phyloP scores from a whole-genome alignment of 768 basidiomycete genomes.

The Albatrellus ellisii region DNA sequence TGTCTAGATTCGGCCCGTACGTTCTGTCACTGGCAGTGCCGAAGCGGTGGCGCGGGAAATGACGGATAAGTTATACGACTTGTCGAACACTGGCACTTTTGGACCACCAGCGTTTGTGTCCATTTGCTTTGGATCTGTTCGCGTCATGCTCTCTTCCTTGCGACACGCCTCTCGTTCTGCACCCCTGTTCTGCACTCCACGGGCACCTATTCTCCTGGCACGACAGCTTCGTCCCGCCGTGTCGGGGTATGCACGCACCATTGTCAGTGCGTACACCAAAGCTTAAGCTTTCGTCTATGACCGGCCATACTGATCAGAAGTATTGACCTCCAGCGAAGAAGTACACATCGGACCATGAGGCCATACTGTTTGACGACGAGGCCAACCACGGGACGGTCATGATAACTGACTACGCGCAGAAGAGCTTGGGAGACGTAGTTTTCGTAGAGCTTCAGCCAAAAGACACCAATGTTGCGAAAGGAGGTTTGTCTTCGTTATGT shows the following conservation, averaged over 20 bases:
- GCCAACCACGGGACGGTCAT: slow-evolving; percentile 69
- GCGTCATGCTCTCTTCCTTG: slow-evolving; percentile 19
- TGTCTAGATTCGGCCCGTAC: too few species aligned
- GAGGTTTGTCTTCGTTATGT: slow-evolving; percentile 40
- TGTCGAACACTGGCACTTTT: too few species aligned
- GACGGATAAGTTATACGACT: too few species aligned
- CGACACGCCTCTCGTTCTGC: slow-evolving; percentile 20
- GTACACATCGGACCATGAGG: slow-evolving; percentile 85
- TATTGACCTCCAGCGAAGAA: slow-evolving; percentile 40
- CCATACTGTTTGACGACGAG: slow-evolving; percentile 61
- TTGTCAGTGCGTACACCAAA: slow-evolving; percentile 46
- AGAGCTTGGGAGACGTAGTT: slow-evolving; percentile 88
- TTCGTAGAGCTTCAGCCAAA: slow-evolving; percentile 80
- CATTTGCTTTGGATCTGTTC: not conserved
- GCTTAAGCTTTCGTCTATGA: not conserved
- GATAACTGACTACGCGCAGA: slow-evolving; percentile 89
- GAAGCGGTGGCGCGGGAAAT: too few species aligned
- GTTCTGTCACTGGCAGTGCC: too few species aligned
- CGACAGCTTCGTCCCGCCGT: slow-evolving; percentile 16
- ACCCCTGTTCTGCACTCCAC: slow-evolving; percentile 15
- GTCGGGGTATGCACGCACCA: slow-evolving; percentile 29
- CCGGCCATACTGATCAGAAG: not conserved
- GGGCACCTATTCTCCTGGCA: slow-evolving; percentile 18
- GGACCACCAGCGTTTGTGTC: too few species aligned
- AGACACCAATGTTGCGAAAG: slow-evolving; percentile 50